Evolutionary conservation across 2,329 filamentous ascomycete species (phyloP).

Genomic region (Aureobasidium pullulans): DNA sequence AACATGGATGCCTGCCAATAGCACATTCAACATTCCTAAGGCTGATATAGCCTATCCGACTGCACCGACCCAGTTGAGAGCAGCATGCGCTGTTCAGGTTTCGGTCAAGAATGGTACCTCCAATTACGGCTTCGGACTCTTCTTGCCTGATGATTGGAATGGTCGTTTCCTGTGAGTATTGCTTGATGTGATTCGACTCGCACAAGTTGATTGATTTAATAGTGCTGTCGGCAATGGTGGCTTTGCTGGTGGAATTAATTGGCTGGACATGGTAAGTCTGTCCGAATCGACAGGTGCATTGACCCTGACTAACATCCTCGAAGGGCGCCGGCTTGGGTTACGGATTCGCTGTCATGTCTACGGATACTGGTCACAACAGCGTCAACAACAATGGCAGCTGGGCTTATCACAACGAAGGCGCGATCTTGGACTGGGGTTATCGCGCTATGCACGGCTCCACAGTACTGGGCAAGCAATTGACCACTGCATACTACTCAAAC

Average conservation of each 20-base stretch:
- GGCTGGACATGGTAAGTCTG: constrained; percentile 38
- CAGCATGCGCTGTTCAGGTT: constrained; percentile 26
- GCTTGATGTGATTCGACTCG: fast-evolving
- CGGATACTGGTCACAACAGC: constrained; percentile 40
- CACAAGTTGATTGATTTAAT: background rate
- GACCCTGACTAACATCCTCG: no score
- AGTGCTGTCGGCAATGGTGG: constrained; percentile 39
- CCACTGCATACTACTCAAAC: constrained; percentile 42
- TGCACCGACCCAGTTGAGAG: constrained; percentile 28
- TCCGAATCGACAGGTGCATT: background rate
- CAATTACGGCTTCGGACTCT: constrained; percentile 26
- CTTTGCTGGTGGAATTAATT: constrained; percentile 42
- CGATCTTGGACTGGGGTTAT: constrained; percentile 33
- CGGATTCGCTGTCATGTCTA: constrained; percentile 38
- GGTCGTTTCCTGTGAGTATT: constrained; percentile 22
- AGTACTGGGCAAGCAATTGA: constrained; percentile 41
- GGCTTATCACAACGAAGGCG: constrained; percentile 32
- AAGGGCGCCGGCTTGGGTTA: constrained; percentile 27
- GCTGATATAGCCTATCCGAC: constrained; percentile 34
- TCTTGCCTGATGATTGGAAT: constrained; percentile 28
- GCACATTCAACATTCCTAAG: constrained; percentile 32
- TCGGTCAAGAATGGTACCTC: constrained; percentile 24
- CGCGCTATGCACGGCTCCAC: constrained; percentile 44
- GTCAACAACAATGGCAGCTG: constrained; percentile 28
- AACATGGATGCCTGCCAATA: constrained; percentile 25